phyloP scores from a whole-genome alignment of 306 rosid genomes.

The Coriaria nepalensis region DNA sequence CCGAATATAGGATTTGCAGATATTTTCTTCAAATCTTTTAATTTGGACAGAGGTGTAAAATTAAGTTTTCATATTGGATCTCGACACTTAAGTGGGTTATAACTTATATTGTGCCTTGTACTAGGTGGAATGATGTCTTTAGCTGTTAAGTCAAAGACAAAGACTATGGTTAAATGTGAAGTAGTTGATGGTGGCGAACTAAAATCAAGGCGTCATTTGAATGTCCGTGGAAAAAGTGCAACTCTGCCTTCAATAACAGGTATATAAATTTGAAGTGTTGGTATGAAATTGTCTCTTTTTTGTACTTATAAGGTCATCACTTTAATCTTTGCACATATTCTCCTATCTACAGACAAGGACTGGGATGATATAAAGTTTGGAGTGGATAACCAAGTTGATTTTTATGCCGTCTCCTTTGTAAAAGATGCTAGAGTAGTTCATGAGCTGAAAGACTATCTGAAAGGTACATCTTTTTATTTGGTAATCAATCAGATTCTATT shows the following conservation, averaged over 20 bases:
- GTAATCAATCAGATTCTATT: background rate
- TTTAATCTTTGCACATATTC: conserved; percentile 2
- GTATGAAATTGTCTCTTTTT: too few relatives aligned
- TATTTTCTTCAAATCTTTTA: too few relatives aligned
- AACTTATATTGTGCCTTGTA: conserved; percentile 13
- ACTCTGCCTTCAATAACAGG: conserved; percentile 94
- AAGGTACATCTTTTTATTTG: conserved; percentile 25
- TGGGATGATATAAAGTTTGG: conserved; percentile 99
- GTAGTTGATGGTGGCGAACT: conserved; percentile 92
- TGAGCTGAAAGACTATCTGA: conserved; percentile 75
- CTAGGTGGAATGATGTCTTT: conserved; percentile 98
- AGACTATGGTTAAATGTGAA: conserved; percentile 60
- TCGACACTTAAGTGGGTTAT: conserved; percentile 5
- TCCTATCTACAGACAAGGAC: conserved; percentile 54
- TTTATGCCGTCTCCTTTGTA: conserved; percentile 91
- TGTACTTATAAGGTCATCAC: background rate
- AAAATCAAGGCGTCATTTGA: conserved; percentile 89
- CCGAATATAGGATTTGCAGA: too few relatives aligned
- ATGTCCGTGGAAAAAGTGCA: conserved; percentile 97
- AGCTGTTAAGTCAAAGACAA: conserved; percentile 66
- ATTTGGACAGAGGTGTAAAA: too few relatives aligned
- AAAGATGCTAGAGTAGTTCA: conserved; percentile 83
- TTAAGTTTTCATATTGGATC: conserved; percentile 1
- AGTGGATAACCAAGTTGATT: conserved; percentile 90
- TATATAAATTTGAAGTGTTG: conserved; percentile 12